Conservation (phyloP, 2,329 filamentous ascomycete genomes). For the Colletotrichum sidae region DNA sequence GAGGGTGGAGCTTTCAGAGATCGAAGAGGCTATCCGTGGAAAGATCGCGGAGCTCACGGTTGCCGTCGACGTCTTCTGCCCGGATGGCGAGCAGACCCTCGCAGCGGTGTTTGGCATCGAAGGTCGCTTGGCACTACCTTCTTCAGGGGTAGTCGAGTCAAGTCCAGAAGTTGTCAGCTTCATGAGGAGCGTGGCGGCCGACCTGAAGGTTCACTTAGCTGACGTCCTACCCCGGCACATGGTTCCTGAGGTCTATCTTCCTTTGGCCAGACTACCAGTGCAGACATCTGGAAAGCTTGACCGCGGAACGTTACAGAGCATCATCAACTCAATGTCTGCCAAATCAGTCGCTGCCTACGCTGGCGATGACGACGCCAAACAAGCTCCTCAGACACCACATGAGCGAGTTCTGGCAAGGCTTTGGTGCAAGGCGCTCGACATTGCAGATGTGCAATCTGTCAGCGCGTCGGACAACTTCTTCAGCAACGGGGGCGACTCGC, state of each 20-base stretch:
- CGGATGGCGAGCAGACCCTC: constrained; percentile 16
- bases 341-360: constrained; percentile 11
- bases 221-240: constrained; percentile 17
- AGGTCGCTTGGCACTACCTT: not conserved
- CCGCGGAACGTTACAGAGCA: constrained; percentile 1
- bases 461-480: constrained; percentile 38
- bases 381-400: not conserved
- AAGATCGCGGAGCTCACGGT: not conserved
- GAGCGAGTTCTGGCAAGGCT: constrained; percentile 9
- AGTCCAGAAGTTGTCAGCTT: not conserved
- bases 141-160: not conserved
- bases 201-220: not conserved
- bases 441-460: constrained; percentile 3
- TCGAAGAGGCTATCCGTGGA: constrained; percentile 26
- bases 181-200: constrained; percentile 6
- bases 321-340: constrained; percentile 13
- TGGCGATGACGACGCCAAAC: not conserved
- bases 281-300: constrained; percentile 25
- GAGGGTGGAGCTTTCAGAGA: constrained; percentile 54
- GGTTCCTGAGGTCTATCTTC: constrained; percentile 20
- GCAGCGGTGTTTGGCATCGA: constrained; percentile 10
- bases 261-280: not conserved
- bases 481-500: constrained; percentile 40
- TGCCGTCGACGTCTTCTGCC: constrained; percentile 25
- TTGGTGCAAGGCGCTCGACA: constrained; percentile 32